Conservation (phyloP, 148 eudicot species). For the Rhododendron henanense region DNA sequence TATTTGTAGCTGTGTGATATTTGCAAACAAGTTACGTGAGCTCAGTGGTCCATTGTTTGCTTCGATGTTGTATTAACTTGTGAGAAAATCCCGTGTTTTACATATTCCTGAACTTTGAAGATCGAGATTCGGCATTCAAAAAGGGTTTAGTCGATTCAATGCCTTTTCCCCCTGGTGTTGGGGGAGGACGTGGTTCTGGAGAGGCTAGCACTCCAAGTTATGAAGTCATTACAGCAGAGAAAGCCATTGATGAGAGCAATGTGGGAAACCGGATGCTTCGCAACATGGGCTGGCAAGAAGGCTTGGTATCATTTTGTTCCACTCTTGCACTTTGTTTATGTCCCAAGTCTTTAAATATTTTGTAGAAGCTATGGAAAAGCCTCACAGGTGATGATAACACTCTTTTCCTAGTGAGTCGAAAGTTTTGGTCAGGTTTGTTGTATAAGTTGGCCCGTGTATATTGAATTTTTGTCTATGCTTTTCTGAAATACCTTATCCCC, state of each 20-base stretch:
- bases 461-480: neutral
- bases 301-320: slow-evolving; percentile 69
- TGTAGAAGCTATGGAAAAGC: neutral
- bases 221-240: slow-evolving; percentile 80
- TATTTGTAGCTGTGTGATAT: neutral
- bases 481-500: too few relatives aligned
- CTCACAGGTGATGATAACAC: neutral
- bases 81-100: slow-evolving; percentile 34
- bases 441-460: neutral
- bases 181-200: slow-evolving; percentile 68
- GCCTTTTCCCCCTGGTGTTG: slow-evolving; percentile 99
- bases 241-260: slow-evolving; percentile 91
- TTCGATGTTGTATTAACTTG: slow-evolving; percentile 41
- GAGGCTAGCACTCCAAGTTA: slow-evolving; percentile 51
- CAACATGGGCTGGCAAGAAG: slow-evolving; percentile 99
- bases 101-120: slow-evolving; percentile 50
- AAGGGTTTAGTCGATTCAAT: slow-evolving; percentile 71
- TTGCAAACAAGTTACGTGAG: neutral
- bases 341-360: neutral
- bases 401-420: neutral
- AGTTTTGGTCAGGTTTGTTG: neutral
- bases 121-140: slow-evolving; percentile 63
- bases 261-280: slow-evolving; percentile 99
- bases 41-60: slow-evolving; percentile 28
- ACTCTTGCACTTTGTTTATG: slow-evolving; percentile 19